Conservation (phyloP, 2,329 filamentous ascomycete genomes). For the Domatiomyces catenatus region DNA sequence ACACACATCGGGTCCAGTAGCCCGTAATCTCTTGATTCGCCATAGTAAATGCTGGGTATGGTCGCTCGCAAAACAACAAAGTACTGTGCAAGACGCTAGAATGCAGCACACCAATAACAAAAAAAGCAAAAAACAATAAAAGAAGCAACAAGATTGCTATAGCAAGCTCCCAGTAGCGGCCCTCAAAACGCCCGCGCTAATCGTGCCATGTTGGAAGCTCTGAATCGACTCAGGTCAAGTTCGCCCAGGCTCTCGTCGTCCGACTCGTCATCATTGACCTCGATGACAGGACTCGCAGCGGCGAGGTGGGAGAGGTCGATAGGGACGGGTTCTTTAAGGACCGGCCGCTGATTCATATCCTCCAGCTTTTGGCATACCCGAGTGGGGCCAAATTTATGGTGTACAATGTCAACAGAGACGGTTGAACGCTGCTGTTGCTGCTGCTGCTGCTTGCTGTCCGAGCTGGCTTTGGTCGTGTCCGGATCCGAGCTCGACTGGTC, state of each 20-base stretch:
- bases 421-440: not conserved
- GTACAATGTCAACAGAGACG: not conserved
- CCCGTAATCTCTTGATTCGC: too few relatives aligned
- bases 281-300: conserved; percentile 3
- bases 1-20: too few relatives aligned
- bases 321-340: conserved; percentile 2
- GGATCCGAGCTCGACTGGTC: conserved; percentile 8
- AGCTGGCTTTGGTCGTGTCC: conserved; percentile 4
- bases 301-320: not conserved
- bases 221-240: conserved; percentile 13
- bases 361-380: conserved; percentile 4
- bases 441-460: not conserved
- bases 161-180: too few relatives aligned
- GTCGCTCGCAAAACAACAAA: too few relatives aligned
- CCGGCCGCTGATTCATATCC: conserved; percentile 5
- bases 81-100: too few relatives aligned
- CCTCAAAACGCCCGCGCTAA: not conserved
- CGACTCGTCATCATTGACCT: conserved; percentile 14
- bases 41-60: too few relatives aligned
- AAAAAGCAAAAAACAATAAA: too few relatives aligned
- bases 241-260: conserved; percentile 11
- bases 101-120: too few relatives aligned
- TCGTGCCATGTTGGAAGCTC: conserved; percentile 5
- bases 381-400: not conserved
- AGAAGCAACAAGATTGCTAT: too few relatives aligned